A percentile compares a stretch with the other conserved stretches of the same genome.
phyloP scores from a whole-genome alignment of 768 basidiomycete species.

The Pleurotus platypus region DNA sequence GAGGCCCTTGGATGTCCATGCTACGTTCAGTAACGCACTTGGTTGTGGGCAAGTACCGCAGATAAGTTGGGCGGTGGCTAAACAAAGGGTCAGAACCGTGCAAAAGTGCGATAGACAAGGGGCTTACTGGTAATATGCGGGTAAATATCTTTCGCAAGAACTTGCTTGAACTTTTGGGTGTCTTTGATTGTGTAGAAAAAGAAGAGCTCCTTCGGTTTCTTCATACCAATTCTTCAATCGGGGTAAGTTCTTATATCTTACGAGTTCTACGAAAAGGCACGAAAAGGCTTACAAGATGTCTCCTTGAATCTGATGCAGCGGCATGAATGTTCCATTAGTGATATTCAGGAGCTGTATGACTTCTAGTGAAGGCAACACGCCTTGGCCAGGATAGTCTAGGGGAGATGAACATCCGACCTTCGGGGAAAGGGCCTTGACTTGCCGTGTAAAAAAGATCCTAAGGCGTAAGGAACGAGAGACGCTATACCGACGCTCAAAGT shows the following conservation, averaged over 20 bases:
- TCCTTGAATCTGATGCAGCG: slow-evolving; percentile 16
- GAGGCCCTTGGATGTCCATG: slow-evolving; percentile 17
- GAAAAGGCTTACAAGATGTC: slow-evolving; percentile 14
- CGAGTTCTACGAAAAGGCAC: no score
- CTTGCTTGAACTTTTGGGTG: slow-evolving; percentile 13
- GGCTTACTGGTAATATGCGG: not conserved
- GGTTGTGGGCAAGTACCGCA: slow-evolving; percentile 9
- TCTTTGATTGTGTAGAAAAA: slow-evolving; percentile 18
- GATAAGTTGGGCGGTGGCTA: slow-evolving; percentile 15
- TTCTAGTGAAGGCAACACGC: not conserved
- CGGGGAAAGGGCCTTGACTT: not conserved
- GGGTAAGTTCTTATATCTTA: not conserved
- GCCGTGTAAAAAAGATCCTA: slow-evolving; percentile 1
- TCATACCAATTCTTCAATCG: slow-evolving; percentile 17
- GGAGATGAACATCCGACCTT: not conserved
- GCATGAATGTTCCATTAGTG: slow-evolving; percentile 9
- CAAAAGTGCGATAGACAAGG: not conserved
- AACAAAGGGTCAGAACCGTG: not conserved
- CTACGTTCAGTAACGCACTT: slow-evolving; percentile 16
- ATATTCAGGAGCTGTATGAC: slow-evolving; percentile 7
- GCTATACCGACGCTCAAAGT: not conserved
- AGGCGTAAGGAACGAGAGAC: not conserved
- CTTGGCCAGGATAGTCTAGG: slow-evolving; percentile 1
- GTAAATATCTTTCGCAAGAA: slow-evolving; percentile 6
- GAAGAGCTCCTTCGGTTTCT: slow-evolving; percentile 18